phyloP scores from a whole-genome alignment of 2,329 filamentous ascomycete species.

The Lasiodiplodia hormozganensis region DNA sequence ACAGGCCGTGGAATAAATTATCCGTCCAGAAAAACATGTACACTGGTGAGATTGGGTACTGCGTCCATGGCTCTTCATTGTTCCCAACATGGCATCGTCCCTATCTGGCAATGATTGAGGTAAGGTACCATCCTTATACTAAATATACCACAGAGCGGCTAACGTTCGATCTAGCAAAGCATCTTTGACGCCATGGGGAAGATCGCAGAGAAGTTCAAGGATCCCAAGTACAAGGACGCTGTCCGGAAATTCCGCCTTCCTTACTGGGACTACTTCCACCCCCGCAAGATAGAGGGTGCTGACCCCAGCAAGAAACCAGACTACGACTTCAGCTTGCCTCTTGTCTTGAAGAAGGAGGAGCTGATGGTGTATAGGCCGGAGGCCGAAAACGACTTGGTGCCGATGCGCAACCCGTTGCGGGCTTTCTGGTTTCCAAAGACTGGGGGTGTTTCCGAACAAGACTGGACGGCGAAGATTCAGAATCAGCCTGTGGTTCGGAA shows the following conservation, averaged over 20 bases:
- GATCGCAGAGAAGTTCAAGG: background rate
- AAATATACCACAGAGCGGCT: background rate
- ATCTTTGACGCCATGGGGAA: background rate
- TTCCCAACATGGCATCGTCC: background rate
- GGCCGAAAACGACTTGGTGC: background rate
- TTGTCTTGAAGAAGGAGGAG: background rate
- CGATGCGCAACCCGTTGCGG: background rate
- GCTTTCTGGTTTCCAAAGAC: background rate
- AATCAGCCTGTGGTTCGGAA: too few species aligned
- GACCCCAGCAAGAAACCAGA: background rate
- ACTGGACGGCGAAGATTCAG: background rate
- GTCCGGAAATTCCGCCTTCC: background rate
- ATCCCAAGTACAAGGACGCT: background rate
- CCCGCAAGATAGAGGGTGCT: too few species aligned
- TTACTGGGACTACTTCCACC: background rate
- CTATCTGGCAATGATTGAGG: background rate
- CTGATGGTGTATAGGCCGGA: background rate
- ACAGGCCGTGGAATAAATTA: background rate
- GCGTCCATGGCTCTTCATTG: background rate
- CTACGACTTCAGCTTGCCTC: background rate
- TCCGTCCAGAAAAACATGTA: background rate
- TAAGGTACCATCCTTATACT: background rate
- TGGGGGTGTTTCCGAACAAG: background rate
- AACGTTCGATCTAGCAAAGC: background rate
- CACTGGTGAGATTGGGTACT: background rate